Conservation (phyloP, 2,329 filamentous ascomycete genomes). For the Nemania sp. region DNA sequence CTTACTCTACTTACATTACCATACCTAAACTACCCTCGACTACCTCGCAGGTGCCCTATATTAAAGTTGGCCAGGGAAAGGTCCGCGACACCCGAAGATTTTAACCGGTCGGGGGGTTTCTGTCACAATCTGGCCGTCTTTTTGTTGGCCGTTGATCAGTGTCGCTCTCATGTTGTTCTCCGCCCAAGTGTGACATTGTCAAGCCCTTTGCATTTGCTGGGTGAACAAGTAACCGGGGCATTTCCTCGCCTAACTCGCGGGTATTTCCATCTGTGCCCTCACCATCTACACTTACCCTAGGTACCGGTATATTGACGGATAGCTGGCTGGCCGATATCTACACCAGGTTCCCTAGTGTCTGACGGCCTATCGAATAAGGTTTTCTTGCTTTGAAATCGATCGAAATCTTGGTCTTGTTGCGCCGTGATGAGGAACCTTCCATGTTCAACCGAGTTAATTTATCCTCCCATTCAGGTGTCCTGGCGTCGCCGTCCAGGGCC, state of each 20-base stretch:
- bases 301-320: no score
- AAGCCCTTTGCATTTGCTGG: no score
- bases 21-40: no score
- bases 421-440: conserved; percentile 5
- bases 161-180: conserved; percentile 4
- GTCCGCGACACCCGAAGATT: conserved; percentile 4
- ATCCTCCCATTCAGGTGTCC: conserved; percentile 9
- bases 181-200: no score
- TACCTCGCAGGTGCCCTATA: neutral
- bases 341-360: neutral
- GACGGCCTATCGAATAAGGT: neutral
- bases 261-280: no score
- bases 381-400: conserved; percentile 1
- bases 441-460: conserved; percentile 9
- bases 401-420: conserved; percentile 14
- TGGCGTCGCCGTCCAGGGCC: conserved; percentile 18
- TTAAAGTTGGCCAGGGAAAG: neutral
- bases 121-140: neutral
- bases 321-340: no score
- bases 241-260: no score
- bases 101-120: conserved; percentile 14
- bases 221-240: no score
- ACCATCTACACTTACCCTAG: no score
- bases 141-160: no score
- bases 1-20: conserved; percentile 18